Evolutionary conservation across 2,329 filamentous ascomycete genomes (phyloP), one percentile per base, ranked within the genome.

Genomic region (Tolypocladium endophyticum): DNA sequence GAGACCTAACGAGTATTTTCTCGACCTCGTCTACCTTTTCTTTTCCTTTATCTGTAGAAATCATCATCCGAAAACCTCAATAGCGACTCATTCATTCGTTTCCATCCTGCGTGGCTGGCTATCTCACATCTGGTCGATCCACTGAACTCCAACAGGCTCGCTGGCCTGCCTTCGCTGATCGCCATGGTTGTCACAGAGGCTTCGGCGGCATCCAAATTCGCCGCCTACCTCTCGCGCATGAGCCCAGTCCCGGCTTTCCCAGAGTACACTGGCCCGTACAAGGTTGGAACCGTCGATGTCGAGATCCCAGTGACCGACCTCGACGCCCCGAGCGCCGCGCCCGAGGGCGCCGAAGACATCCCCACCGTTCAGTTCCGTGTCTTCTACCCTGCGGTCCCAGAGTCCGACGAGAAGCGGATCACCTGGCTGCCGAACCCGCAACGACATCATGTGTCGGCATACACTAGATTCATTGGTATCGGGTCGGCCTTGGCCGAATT

Each of bases 361-460:
- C 77, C 85, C 25, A 96, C 91, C 0, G 79, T 95, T 33, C 87
- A 89, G 60, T 94, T 90, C 71, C 84, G 91, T 63, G 79, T 95
- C 60, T 96, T 90, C 75, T 95, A 95, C 70, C 91, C 91, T 1
- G 86, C 87, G 28, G 74, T 77, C 1, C 70, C 77, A 5, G 76
- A 78, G 23, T 77, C 81, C 3, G 72, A 73, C 57, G 79, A 83
- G 67, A 83, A 83, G 66, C 79, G 78, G 12, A 87, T 91, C 59
- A 83, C 81, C 66, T 96, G 91, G 90, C 80, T 95, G 58, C 90
- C 90, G 0, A 79, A 81, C 11, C 90, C 91, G 0, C 90, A 95
- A 71, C 77, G 87, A 55, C 84, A 86, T 47, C 87, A 90, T 69
- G 76, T 93, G 11, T 82, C 86, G 20, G 88, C 87, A 1, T 94